A percentile compares a stretch with the other conserved stretches of the same genome.
These are phyloP conservation scores for Phytophthora pisi DNA, from an alignment of 352 stramenopile genomes.

Conservation along the genomic window DNA sequence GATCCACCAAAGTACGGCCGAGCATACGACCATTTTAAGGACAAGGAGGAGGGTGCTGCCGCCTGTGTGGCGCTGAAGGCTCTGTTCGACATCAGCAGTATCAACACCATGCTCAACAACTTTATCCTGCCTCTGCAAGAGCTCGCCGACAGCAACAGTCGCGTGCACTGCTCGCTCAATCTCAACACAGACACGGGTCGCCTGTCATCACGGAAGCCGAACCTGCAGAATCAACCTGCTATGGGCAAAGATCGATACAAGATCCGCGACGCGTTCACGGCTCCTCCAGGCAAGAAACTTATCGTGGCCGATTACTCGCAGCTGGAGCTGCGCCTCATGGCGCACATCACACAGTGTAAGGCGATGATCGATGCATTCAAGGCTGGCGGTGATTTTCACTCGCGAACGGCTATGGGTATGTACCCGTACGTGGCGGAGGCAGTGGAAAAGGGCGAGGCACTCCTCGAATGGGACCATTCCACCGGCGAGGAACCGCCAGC, in stretches of 20 bases:
- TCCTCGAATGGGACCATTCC: slow-evolving; percentile 98
- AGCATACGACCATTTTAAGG: slow-evolving; percentile 94
- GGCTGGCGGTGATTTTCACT: slow-evolving; percentile 93
- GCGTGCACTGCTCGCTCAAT: slow-evolving; percentile 99
- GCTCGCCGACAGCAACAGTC: slow-evolving; percentile 92
- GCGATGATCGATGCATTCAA: slow-evolving; percentile 99
- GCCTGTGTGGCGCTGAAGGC: slow-evolving; percentile 95
- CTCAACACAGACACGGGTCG: slow-evolving; percentile 99
- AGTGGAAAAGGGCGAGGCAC: slow-evolving; percentile 94
- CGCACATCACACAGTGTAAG: slow-evolving; percentile 98
- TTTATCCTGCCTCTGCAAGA: slow-evolving; percentile 94
- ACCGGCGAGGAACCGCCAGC: slow-evolving; percentile 88
- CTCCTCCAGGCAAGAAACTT: slow-evolving; percentile 92
- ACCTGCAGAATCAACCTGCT: slow-evolving; percentile 98
- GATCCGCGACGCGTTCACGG: slow-evolving; percentile 94
- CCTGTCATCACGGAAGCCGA: slow-evolving; percentile 96
- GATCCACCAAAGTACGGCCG: slow-evolving; percentile 71
- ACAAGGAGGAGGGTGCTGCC: slow-evolving; percentile 91
- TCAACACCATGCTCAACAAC: slow-evolving; percentile 99
- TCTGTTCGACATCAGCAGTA: slow-evolving; percentile 95
- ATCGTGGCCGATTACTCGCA: slow-evolving; percentile 99
- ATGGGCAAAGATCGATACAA: slow-evolving; percentile 90
- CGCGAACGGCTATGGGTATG: slow-evolving; percentile 98
- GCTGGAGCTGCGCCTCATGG: slow-evolving; percentile 98
- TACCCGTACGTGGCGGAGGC: slow-evolving; percentile 97